These are phyloP conservation scores for Mortierella antarctica DNA, from an alignment of 192 early-diverging fungal genomes.

Conservation along the genomic window DNA sequence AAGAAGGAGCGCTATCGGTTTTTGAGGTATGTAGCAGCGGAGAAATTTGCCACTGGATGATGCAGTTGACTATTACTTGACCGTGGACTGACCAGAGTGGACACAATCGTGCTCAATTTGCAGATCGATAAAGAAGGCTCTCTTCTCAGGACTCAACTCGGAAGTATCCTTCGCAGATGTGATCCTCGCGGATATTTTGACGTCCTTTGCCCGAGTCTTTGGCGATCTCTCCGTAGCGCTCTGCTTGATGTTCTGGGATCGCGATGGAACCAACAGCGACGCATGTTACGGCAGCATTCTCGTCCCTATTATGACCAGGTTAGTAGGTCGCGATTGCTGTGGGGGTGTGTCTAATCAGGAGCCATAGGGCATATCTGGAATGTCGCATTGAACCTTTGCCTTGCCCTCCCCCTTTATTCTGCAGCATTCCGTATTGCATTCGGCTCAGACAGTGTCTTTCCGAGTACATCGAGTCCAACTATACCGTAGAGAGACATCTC, in stretches of 20 bases:
- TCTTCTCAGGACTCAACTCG: slow-evolving; percentile 60
- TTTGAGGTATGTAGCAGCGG: slow-evolving; percentile 56
- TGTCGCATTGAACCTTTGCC: background rate
- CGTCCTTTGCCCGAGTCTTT: slow-evolving; percentile 90
- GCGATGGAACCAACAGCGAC: slow-evolving; percentile 40
- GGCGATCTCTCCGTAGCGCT: slow-evolving; percentile 81
- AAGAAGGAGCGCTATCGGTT: slow-evolving; percentile 65
- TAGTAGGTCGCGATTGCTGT: background rate
- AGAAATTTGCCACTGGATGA: background rate
- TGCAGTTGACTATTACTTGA: too few relatives aligned
- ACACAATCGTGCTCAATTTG: background rate
- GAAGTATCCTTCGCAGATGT: slow-evolving; percentile 81
- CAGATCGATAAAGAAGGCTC: slow-evolving; percentile 62
- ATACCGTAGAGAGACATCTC: slow-evolving; percentile 72
- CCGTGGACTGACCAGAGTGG: too few relatives aligned
- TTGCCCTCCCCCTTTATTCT: slow-evolving; percentile 6
- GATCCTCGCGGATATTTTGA: slow-evolving; percentile 95
- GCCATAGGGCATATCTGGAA: background rate
- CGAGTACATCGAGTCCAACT: slow-evolving; percentile 72
- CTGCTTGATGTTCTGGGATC: slow-evolving; percentile 67
- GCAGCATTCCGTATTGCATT: slow-evolving; percentile 81
- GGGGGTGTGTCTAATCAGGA: background rate
- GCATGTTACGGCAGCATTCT: slow-evolving; percentile 62
- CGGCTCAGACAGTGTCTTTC: slow-evolving; percentile 83
- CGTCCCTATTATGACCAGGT: slow-evolving; percentile 77